phyloP scores from a whole-genome alignment of 371 early-diverging fungal genomes.

The Rhizopus delemar region DNA sequence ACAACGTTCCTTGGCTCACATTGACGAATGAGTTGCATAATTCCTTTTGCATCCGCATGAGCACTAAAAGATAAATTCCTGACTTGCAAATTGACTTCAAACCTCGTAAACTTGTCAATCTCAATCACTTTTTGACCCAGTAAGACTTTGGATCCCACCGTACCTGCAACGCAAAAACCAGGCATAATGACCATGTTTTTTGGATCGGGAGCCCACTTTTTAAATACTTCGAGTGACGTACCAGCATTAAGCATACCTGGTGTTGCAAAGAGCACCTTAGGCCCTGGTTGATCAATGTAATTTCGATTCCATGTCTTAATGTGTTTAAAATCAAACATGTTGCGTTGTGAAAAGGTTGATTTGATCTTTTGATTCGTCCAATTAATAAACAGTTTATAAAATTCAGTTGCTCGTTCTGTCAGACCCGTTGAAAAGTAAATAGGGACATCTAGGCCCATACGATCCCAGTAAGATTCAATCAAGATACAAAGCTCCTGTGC shows the following conservation, averaged over 20 bases:
- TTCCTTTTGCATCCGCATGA: slow-evolving; percentile 99
- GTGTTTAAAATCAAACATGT: slow-evolving; percentile 95
- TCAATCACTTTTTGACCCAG: slow-evolving; percentile 86
- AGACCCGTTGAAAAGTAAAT: slow-evolving; percentile 95
- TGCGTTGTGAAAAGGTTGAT: slow-evolving; percentile 80
- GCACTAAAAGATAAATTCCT: slow-evolving; percentile 97
- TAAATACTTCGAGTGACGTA: slow-evolving; percentile 82
- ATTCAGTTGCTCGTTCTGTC: slow-evolving; percentile 91
- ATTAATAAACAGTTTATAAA: slow-evolving; percentile 90
- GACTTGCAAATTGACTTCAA: slow-evolving; percentile 91
- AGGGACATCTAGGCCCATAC: slow-evolving; percentile 84
- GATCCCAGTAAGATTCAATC: slow-evolving; percentile 95
- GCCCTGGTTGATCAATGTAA: slow-evolving; percentile 71
- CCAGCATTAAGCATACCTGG: slow-evolving; percentile 94
- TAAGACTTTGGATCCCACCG: slow-evolving; percentile 94
- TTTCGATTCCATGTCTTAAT: slow-evolving; percentile 81
- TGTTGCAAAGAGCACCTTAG: slow-evolving; percentile 94
- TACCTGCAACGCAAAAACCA: slow-evolving; percentile 93
- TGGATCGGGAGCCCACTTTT: slow-evolving; percentile 85
- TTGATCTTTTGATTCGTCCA: slow-evolving; percentile 96
- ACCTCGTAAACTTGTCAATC: slow-evolving; percentile 71
- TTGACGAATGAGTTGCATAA: slow-evolving; percentile 94
- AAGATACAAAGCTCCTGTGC: slow-evolving; percentile 96
- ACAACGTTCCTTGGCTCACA: slow-evolving; percentile 94
- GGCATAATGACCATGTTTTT: slow-evolving; percentile 94